Conservation (phyloP, 2,329 filamentous ascomycete genomes). For the Clonostachys chloroleuca region DNA sequence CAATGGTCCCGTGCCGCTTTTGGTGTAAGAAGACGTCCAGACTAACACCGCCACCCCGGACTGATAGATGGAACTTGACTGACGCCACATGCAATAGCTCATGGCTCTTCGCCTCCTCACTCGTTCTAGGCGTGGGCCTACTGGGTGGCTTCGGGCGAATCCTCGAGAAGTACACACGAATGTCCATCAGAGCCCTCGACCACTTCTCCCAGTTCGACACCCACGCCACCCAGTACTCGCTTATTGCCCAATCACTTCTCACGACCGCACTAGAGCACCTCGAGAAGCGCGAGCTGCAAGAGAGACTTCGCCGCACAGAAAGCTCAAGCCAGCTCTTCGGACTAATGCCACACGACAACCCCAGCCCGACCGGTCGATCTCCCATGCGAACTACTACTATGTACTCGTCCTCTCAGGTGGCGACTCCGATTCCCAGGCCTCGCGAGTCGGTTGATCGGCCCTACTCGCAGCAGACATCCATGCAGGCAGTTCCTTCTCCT, state of each 20-base stretch:
- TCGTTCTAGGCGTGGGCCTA: slow-evolving; percentile 46
- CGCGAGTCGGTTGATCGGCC: slow-evolving; percentile 17
- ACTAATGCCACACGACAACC: slow-evolving; percentile 26
- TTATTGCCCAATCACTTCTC: slow-evolving; percentile 47
- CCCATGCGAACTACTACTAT: no score
- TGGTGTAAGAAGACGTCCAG: slow-evolving; percentile 33
- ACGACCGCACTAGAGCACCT: slow-evolving; percentile 39
- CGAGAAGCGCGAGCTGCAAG: slow-evolving; percentile 39
- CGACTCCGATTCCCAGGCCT: background rate
- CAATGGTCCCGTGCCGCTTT: slow-evolving; percentile 39
- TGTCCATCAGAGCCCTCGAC: slow-evolving; percentile 41
- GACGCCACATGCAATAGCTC: slow-evolving; percentile 24
- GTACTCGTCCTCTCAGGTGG: background rate
- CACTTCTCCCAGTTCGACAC: slow-evolving; percentile 43
- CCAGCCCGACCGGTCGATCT: no score
- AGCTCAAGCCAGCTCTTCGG: slow-evolving; percentile 48
- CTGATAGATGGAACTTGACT: slow-evolving; percentile 2
- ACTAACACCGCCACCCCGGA: background rate
- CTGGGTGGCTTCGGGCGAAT: slow-evolving; percentile 47
- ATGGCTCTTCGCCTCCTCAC: slow-evolving; percentile 48
- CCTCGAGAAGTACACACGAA: slow-evolving; percentile 42
- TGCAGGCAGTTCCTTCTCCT: slow-evolving; percentile 6
- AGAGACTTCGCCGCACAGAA: slow-evolving; percentile 40
- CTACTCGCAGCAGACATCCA: slow-evolving; percentile 1
- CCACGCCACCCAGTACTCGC: slow-evolving; percentile 46